Evolutionary conservation across 140 eudicot genomes (phyloP), one percentile per base, ranked within the genome.

Genomic region (Senecio squalidus): DNA sequence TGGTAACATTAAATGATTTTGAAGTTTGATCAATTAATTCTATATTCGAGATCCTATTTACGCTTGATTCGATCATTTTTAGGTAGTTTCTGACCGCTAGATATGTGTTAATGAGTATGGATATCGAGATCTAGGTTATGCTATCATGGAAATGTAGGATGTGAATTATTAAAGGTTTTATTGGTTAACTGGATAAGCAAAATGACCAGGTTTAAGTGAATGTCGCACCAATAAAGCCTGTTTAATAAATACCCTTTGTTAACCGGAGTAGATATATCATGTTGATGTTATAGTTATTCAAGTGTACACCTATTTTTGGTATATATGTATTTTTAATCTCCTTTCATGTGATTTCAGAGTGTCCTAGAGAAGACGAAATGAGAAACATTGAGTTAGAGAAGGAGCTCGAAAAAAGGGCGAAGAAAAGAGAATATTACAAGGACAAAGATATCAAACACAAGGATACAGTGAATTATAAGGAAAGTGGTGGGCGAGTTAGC

Each of bases 311-410:
- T n/a, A n/a, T n/a, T n/a, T n/a, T n/a, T n/a, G n/a, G n/a, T n/a
- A 50, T 0, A 24, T 5, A 1, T 1, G 31, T 50, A 24, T 14
- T 26, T 31, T 46, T 60, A 24, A 29, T 45, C 43, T 49, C 57
- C 27, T 76, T 59, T 64, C n/a, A n/a, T n/a, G n/a, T n/a, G n/a
- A n/a, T n/a, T n/a, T n/a, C 86, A 89, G 90, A 74, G 30, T 59
- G 72, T 41, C 54, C 60, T 47, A n/a, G 61, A 52, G 82, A 69
- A 61, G 83, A 82, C 55, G 94, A 78, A 21, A 6, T 56, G 51
- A 77, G 77, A 29, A 83, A 78, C 62, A 64, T 75, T 17, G 98
- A 83, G 16, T 51, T 74, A 60, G 98, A 86, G 72, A 81, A 74
- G 68, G 94, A 89, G 44, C 69, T 62, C 39, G 84, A 86, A 60